phyloP scores from a whole-genome alignment of 2,329 filamentous ascomycete species.

The Fusarium paranaense region DNA sequence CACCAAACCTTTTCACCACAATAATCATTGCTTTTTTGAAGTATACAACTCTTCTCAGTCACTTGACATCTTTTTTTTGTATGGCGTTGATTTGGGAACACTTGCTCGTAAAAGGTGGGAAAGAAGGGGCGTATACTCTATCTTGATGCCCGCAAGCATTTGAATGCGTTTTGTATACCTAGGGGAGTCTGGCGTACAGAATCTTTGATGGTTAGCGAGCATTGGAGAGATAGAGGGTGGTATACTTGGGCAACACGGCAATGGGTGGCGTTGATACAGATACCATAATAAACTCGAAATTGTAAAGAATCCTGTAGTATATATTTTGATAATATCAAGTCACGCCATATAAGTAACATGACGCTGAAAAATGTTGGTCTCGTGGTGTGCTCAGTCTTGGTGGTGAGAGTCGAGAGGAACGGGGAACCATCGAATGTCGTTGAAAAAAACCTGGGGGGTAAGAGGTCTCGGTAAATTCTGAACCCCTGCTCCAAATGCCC shows the following conservation, averaged over 20 bases:
- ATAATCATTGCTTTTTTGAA: not conserved
- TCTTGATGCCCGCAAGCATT: not conserved
- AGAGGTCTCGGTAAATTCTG: slow-evolving; percentile 29
- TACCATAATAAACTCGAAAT: not conserved
- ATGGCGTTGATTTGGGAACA: not conserved
- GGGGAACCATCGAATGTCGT: slow-evolving; percentile 15
- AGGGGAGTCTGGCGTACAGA: not conserved
- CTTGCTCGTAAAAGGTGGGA: not conserved
- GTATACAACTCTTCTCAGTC: not conserved
- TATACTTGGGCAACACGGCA: not conserved
- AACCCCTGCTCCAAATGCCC: not conserved
- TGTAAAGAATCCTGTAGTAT: not conserved
- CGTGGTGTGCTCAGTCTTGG: not conserved
- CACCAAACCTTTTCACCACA: not conserved
- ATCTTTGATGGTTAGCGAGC: not conserved
- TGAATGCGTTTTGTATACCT: not conserved
- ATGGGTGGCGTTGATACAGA: not conserved
- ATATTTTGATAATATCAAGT: not conserved
- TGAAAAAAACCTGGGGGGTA: slow-evolving; percentile 29
- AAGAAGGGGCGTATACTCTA: not conserved
- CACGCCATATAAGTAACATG: not conserved
- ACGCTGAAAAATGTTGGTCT: not conserved
- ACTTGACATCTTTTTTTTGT: not conserved
- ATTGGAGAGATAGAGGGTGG: not conserved
- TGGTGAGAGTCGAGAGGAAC: not conserved